Evolutionary conservation across 2,329 filamentous ascomycete genomes (phyloP).

Genomic region (Pseudogymnoascus sp.): DNA sequence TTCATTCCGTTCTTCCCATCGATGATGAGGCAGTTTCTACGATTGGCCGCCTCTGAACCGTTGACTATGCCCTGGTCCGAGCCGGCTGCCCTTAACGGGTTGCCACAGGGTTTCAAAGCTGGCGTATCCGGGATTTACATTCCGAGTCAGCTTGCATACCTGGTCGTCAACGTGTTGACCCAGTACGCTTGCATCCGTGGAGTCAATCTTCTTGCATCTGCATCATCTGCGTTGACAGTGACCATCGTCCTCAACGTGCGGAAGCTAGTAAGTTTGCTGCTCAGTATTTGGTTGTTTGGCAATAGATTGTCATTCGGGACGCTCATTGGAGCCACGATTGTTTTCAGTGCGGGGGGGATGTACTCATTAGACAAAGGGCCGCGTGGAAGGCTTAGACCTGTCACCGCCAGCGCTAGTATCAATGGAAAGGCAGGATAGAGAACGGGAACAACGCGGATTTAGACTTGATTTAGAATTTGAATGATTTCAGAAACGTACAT

Average conservation of each 20-base stretch:
- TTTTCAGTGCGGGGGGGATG: constrained; percentile 83
- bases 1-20: constrained; percentile 64
- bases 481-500: background rate
- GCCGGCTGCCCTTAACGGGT: constrained; percentile 18
- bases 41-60: constrained; percentile 54
- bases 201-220: constrained; percentile 85
- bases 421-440: constrained; percentile 24
- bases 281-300: constrained; percentile 92
- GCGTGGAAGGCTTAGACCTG: constrained; percentile 24
- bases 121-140: constrained; percentile 35
- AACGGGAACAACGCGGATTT: background rate
- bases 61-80: constrained; percentile 37
- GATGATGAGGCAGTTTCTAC: constrained; percentile 54
- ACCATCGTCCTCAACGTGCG: constrained; percentile 94
- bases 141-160: constrained; percentile 62
- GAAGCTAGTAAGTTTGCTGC: constrained; percentile 80
- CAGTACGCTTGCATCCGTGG: constrained; percentile 94
- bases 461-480: constrained; percentile 8
- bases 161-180: constrained; percentile 71
- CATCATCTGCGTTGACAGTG: constrained; percentile 84
- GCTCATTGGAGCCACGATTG: constrained; percentile 68
- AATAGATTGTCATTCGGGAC: constrained; percentile 72
- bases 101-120: constrained; percentile 34
- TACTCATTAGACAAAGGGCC: constrained; percentile 65
- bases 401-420: constrained; percentile 18